Conservation (phyloP, 176 grass and related monocot species). For the Neostapfia colusana region DNA sequence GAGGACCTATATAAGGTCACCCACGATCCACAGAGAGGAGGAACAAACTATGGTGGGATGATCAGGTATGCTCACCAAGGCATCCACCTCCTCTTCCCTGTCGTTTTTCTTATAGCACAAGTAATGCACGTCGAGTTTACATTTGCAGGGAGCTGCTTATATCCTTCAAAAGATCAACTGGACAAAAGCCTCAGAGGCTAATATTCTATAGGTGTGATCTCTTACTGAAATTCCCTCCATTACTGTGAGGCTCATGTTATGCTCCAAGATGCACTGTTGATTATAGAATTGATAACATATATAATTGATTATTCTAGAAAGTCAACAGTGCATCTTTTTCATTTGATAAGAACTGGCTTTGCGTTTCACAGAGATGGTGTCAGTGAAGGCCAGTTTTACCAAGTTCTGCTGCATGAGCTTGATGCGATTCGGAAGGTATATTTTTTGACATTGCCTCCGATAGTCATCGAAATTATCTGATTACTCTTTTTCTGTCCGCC, state of each 20-base stretch:
- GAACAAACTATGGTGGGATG: constrained; percentile 70
- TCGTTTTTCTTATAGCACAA: background rate
- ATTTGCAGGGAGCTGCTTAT: constrained; percentile 83
- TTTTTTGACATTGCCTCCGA: background rate
- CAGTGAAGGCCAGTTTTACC: constrained; percentile 93
- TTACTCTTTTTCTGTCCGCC: background rate
- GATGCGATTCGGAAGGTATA: constrained; percentile 76
- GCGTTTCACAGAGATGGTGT: constrained; percentile 69
- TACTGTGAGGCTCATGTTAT: background rate
- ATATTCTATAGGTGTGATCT: constrained; percentile 77
- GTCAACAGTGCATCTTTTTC: background rate
- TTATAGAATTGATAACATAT: too few relatives aligned
- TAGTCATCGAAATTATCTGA: constrained; percentile 1
- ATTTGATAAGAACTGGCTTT: background rate
- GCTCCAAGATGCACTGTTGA: too few relatives aligned
- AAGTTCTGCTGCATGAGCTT: constrained; percentile 82
- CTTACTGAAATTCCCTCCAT: background rate
- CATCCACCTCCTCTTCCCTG: background rate
- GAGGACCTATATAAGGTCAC: constrained; percentile 81
- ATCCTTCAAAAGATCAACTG: constrained; percentile 81
- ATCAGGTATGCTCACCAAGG: constrained; percentile 49
- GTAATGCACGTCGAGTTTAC: constrained; percentile 1
- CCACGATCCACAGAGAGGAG: constrained; percentile 73
- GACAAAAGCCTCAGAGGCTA: constrained; percentile 65
- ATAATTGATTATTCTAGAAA: background rate